phyloP scores from a whole-genome alignment of 768 basidiomycete genomes.

The Hebeloma cylindrosporum region DNA sequence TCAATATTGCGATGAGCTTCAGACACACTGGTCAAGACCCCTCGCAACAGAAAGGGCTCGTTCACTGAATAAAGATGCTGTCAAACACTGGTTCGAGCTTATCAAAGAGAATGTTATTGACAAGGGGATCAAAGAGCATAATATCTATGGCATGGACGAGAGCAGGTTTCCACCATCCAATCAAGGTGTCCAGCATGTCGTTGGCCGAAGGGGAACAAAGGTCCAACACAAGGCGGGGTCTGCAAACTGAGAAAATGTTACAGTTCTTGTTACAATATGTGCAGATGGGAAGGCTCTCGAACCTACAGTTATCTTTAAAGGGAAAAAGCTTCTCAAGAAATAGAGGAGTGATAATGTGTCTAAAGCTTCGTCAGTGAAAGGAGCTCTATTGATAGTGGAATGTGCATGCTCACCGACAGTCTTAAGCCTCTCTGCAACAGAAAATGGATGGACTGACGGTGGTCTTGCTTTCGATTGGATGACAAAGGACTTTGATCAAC shows the following conservation, averaged over 20 bases:
- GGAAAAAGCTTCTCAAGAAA: conserved; percentile 27
- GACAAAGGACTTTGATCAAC: conserved; percentile 29
- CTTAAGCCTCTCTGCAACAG: conserved; percentile 22
- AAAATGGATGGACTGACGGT: conserved; percentile 37
- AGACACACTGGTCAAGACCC: conserved; percentile 33
- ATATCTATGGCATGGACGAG: conserved; percentile 41
- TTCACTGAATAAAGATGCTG: conserved; percentile 27
- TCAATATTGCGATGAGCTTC: conserved; percentile 26
- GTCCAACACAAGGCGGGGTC: conserved; percentile 32
- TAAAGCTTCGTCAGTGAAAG: conserved; percentile 30
- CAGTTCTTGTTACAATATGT: conserved; percentile 39
- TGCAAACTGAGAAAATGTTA: conserved; percentile 35
- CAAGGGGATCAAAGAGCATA: conserved; percentile 17
- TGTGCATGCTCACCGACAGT: too few species aligned
- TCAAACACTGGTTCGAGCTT: conserved; percentile 33
- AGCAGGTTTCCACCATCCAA: conserved; percentile 31
- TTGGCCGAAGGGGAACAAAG: conserved; percentile 26
- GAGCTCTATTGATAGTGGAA: too few species aligned
- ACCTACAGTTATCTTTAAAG: conserved; percentile 41
- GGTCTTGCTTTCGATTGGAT: conserved; percentile 34
- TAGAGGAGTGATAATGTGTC: conserved; percentile 38
- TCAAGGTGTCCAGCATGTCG: conserved; percentile 27
- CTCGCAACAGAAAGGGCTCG: conserved; percentile 31
- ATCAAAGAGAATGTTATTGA: conserved; percentile 26
- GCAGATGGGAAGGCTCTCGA: conserved; percentile 34